A percentile compares a stretch with the other conserved stretches of the same genome.
Conservation (phyloP, 1,284 basidiomycete genomes). For the Volvariella volvacea region DNA sequence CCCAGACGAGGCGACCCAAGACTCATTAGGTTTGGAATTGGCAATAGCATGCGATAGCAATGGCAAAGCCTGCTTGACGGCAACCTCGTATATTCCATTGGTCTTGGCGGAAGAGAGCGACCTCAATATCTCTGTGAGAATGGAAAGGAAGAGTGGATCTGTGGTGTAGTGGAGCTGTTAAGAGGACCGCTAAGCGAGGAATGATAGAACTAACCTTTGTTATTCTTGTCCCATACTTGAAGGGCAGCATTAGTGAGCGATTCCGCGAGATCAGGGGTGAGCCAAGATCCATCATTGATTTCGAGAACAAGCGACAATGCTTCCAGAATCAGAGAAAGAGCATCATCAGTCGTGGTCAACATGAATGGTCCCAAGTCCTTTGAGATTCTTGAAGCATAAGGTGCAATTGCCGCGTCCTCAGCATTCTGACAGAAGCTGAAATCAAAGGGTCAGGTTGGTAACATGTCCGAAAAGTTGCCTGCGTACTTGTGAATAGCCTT, state of each 20-base stretch:
- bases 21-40: constrained; percentile 52
- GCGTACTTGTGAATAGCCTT: constrained; percentile 85
- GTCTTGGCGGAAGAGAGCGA: constrained; percentile 58
- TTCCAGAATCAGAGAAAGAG: constrained; percentile 87
- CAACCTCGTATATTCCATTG: constrained; percentile 58
- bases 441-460: not conserved
- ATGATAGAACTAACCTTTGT: constrained; percentile 51
- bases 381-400: constrained; percentile 73
- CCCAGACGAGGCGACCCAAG: constrained; percentile 69
- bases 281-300: constrained; percentile 67
- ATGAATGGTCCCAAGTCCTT: constrained; percentile 83
- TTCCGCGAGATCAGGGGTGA: constrained; percentile 56
- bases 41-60: constrained; percentile 61
- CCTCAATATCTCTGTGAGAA: constrained; percentile 78
- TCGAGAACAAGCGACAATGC: constrained; percentile 75
- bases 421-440: constrained; percentile 63
- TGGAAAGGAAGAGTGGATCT: constrained; percentile 89
- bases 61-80: constrained; percentile 72
- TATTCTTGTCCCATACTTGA: constrained; percentile 80
- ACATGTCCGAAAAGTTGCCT: not conserved
- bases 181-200: not conserved
- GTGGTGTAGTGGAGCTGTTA: constrained; percentile 5
- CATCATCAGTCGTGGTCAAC: constrained; percentile 76
- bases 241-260: constrained; percentile 62
- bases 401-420: constrained; percentile 50